Evolutionary conservation across 495 filamentous ascomycete species (phyloP), one percentile per base, ranked within the genome.

Genomic region (Penicillium psychrofluorescens): DNA sequence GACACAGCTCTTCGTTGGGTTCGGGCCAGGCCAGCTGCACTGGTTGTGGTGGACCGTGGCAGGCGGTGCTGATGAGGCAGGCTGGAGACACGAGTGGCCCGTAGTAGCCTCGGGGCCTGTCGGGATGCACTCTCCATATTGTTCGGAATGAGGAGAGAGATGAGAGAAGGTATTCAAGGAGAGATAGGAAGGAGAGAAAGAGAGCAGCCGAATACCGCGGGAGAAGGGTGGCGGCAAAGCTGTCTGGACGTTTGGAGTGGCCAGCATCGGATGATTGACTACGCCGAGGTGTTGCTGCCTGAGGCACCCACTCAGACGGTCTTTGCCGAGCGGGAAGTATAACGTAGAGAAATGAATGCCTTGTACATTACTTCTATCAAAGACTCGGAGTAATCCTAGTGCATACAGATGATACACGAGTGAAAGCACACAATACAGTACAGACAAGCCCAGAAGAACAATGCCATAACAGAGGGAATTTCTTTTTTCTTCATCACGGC

Each of bases 91-190:
- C 57, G 51, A 44, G 60, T 22, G 22, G 22, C 58, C 54, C 53
- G 62, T 29, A 71, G 48, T 33, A 71, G 61, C 50, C 61, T 60
- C 47, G 58, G 52, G 11, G 62, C 51, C 44, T 68, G 66, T 40
- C 62, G 59, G 51, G 62, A 61, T 49, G 58, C 61, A 44, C 64
- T 54, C 44, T 71, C 66, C 69, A 72, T 72, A n/a, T 42, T 68
- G 41, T 11, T 28, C 31, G 35, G 29, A 30, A 9, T 10, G 28
- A 28, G 12, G 33, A 29, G 35, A n/a, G 36, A 4, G 15, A 28
- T 34, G 32, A 3, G 32, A 12, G 32, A 12, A 33, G 9, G 15
- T 13, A n/a, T 30, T 42, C 22, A 11, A 30, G 34, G 12, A 11
- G 37, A 29, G 12, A 11, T n/a, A 22, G 22, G 33, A 32, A n/a